Conservation (phyloP, 768 basidiomycete species). For the Cystofilobasidium bisporidii region DNA sequence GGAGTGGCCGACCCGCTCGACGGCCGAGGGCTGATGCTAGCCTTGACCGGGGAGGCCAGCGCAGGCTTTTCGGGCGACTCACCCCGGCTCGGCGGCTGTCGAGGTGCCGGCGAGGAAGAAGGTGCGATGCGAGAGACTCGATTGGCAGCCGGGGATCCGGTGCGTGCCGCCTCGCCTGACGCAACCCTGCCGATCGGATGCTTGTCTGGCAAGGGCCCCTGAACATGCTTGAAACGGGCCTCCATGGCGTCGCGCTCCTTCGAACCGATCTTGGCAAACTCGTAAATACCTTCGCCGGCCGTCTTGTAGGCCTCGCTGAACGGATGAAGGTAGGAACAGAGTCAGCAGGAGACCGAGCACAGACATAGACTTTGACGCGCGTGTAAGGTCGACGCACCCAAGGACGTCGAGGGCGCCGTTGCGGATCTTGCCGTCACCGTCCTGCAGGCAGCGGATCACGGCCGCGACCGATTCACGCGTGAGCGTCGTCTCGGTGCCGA, state of each 20-base stretch:
- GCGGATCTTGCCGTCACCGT: constrained; percentile 79
- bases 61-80: constrained; percentile 21
- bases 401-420: constrained; percentile 75
- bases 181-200: constrained; percentile 14
- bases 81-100: background rate
- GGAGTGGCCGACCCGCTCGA: background rate
- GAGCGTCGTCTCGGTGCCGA: constrained; percentile 14
- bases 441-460: constrained; percentile 69
- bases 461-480: constrained; percentile 67
- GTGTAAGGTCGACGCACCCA: constrained; percentile 50
- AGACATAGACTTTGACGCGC: no score
- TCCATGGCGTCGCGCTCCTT: constrained; percentile 91
- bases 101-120: constrained; percentile 8
- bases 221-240: constrained; percentile 52
- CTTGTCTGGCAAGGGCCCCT: constrained; percentile 8
- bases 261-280: constrained; percentile 62
- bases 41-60: constrained; percentile 6
- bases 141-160: constrained; percentile 6
- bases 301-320: constrained; percentile 68
- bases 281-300: constrained; percentile 71
- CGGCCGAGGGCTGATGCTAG: background rate
- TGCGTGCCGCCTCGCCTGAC: background rate
- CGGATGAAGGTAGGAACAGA: no score
- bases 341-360: background rate
- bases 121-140: constrained; percentile 10